Evolutionary conservation across 1,139 yeast species (phyloP).

Genomic region (Nematodospora anomalae): DNA sequence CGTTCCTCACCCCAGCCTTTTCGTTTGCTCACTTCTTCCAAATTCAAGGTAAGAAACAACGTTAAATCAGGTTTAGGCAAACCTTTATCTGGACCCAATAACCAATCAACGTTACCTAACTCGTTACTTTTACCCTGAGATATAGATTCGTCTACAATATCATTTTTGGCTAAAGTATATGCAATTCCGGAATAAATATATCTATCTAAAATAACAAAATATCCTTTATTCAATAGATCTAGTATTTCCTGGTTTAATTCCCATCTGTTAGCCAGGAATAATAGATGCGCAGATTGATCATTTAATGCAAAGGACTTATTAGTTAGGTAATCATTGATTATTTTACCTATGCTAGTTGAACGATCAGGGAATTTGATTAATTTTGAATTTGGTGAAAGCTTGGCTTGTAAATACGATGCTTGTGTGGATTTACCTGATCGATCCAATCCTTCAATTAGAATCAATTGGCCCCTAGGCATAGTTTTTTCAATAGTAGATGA

Average conservation of each 20-base stretch:
- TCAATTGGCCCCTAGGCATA: constrained; percentile 62
- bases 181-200: constrained; percentile 94
- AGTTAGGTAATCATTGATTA: constrained; percentile 73
- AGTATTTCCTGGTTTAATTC: constrained; percentile 60
- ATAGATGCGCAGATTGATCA: constrained; percentile 79
- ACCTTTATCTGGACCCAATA: constrained; percentile 77
- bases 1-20: constrained; percentile 92
- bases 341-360: constrained; percentile 72
- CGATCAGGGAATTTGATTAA: constrained; percentile 85
- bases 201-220: constrained; percentile 71
- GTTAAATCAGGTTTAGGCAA: constrained; percentile 86
- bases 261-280: constrained; percentile 96
- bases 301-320: constrained; percentile 49
- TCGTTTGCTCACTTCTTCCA: constrained; percentile 51
- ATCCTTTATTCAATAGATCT: constrained; percentile 50
- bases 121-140: constrained; percentile 29
- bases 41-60: constrained; percentile 66
- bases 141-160: constrained; percentile 9
- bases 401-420: constrained; percentile 47
- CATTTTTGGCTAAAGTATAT: constrained; percentile 78
- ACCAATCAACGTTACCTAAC: constrained; percentile 66
- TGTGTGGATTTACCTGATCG: constrained; percentile 96
- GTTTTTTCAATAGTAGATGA: too few relatives aligned
- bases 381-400: constrained; percentile 39
- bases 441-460: constrained; percentile 90